phyloP scores from a whole-genome alignment of 2,329 filamentous ascomycete genomes.

The Alternaria rosae region DNA sequence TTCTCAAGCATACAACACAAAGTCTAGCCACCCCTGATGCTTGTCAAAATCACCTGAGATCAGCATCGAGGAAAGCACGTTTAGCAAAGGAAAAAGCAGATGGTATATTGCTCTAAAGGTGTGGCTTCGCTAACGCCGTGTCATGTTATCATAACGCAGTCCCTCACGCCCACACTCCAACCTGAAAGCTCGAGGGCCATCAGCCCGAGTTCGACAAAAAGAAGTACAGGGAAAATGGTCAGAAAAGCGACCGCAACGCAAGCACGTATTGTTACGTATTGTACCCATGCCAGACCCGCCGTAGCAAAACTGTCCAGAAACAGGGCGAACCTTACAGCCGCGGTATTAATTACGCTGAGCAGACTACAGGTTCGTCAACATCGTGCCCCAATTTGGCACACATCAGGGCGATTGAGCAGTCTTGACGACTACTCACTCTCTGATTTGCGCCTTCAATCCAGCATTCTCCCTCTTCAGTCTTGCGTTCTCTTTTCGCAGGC shows the following conservation, averaged over 20 bases:
- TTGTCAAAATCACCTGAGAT: neutral
- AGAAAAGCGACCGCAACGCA: slow-evolving; percentile 10
- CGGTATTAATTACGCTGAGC: neutral
- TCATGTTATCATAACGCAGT: slow-evolving; percentile 16
- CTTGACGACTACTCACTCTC: slow-evolving; percentile 47
- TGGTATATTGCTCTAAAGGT: slow-evolving; percentile 30
- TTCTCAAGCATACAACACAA: neutral
- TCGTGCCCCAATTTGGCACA: neutral
- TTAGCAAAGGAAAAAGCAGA: slow-evolving; percentile 17
- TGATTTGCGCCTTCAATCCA: slow-evolving; percentile 63
- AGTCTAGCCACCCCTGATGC: neutral
- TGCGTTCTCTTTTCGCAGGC: slow-evolving; percentile 84
- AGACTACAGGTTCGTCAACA: slow-evolving; percentile 14
- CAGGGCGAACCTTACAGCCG: neutral
- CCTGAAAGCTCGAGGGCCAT: slow-evolving; percentile 1
- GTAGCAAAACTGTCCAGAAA: neutral
- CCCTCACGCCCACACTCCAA: neutral
- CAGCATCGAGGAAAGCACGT: neutral
- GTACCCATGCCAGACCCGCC: slow-evolving; percentile 6
- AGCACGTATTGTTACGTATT: slow-evolving; percentile 17
- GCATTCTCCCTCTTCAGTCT: slow-evolving; percentile 82
- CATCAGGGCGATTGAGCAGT: slow-evolving; percentile 3
- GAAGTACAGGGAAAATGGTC: neutral
- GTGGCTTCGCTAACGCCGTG: slow-evolving; percentile 13
- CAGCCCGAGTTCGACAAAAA: neutral